Percentiles rank a stretch among this genome's conserved stretches.
Conservation (phyloP, 2,329 filamentous ascomycete species). For the Aspergillus transmontanensis region DNA sequence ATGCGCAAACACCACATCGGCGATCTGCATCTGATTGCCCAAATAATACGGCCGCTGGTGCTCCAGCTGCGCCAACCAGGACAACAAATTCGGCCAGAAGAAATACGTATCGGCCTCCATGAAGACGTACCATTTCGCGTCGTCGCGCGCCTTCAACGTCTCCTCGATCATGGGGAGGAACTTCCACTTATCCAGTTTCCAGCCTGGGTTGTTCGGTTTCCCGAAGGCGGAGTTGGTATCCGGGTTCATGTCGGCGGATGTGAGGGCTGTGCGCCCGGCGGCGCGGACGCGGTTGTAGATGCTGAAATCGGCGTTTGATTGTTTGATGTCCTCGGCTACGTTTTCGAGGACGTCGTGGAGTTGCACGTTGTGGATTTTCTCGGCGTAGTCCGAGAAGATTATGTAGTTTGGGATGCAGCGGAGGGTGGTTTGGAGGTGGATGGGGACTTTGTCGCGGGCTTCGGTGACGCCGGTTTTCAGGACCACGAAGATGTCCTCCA, state of each 20-base stretch:
- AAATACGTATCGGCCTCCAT: constrained; percentile 61
- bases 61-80: constrained; percentile 55
- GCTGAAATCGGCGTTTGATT: constrained; percentile 49
- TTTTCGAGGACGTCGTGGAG: constrained; percentile 54
- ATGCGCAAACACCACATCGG: constrained; percentile 51
- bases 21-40: constrained; percentile 56
- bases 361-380: constrained; percentile 52
- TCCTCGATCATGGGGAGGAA: constrained; percentile 56
- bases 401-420: constrained; percentile 58
- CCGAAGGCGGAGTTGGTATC: constrained; percentile 36
- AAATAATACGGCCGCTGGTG: constrained; percentile 51
- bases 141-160: constrained; percentile 44
- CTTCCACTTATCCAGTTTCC: constrained; percentile 61
- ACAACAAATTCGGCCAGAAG: constrained; percentile 53
- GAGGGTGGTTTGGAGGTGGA: constrained; percentile 57
- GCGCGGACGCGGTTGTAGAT: constrained; percentile 52
- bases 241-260: constrained; percentile 28
- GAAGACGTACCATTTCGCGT: constrained; percentile 61
- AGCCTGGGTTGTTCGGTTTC: constrained; percentile 48
- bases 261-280: constrained; percentile 44
- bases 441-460: constrained; percentile 56
- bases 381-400: constrained; percentile 61
- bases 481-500: constrained; percentile 58
- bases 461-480: constrained; percentile 63
- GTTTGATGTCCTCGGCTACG: constrained; percentile 42